These are phyloP conservation scores for Wallacemonas rigidus DNA, from an alignment of 208 protist genomes.

Conservation along the genomic window DNA sequence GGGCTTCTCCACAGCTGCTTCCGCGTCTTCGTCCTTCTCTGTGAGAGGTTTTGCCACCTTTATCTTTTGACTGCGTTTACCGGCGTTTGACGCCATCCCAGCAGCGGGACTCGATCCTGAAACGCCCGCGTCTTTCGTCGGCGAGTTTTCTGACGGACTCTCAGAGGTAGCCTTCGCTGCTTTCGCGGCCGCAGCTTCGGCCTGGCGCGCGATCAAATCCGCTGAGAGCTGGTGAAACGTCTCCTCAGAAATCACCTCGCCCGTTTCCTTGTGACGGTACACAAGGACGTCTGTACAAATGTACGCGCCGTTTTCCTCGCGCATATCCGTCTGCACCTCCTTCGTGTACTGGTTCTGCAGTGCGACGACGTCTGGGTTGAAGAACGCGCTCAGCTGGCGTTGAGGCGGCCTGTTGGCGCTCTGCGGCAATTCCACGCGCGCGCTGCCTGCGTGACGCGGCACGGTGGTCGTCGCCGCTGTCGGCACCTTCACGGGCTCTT, in stretches of 20 bases:
- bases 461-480: not conserved
- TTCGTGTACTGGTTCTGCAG: conserved; percentile 72
- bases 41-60: conserved; percentile 14
- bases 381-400: conserved; percentile 53
- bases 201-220: conserved; percentile 28
- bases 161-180: not conserved
- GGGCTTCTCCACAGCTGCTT: conserved; percentile 14
- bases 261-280: conserved; percentile 43
- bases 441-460: not conserved
- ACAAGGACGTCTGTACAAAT: conserved; percentile 55
- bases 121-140: not conserved
- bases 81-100: not conserved
- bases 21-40: not conserved
- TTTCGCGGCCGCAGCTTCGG: not conserved
- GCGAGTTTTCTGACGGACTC: not conserved
- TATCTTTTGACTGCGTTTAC: conserved; percentile 1
- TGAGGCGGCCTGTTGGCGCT: conserved; percentile 16
- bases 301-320: conserved; percentile 68
- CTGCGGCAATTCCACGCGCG: not conserved
- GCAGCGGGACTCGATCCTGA: conserved; percentile 14
- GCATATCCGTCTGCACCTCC: conserved; percentile 63
- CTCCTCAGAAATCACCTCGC: conserved; percentile 65
- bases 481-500: not conserved
- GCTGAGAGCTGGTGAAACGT: conserved; percentile 52
- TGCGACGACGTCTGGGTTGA: conserved; percentile 54